Base-by-base conservation (phyloP, 306 rosid genomes). In the Morella rubra region DNA sequence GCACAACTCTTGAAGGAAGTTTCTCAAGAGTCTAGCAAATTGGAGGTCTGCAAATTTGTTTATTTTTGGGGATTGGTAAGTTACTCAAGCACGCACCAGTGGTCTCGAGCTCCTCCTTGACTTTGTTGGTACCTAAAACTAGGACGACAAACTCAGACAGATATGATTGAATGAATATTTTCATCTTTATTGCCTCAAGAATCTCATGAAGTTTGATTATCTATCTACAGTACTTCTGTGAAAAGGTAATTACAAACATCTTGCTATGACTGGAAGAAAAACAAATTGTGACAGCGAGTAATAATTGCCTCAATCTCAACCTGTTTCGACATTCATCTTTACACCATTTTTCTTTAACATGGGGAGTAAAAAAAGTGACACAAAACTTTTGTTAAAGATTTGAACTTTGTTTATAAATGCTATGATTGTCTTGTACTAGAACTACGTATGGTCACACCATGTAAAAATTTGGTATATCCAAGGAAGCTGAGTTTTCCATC, bases 391-490 rank as follows among this genome's bases (percentile, higher is more conserved):
- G 32, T 66, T 55, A 44, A 76, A 66, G 49, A 53, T 69, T 67
- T 76, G 37, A 32, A 32, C 78, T 80, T 52, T 59, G 7, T 49
- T 82, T 71, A 78, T 77, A 69, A 78, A 87, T 73, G 77, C 82
- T 75, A 86, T 74, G 89, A 84, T 52, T 76, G 90, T 90, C 97
- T 89, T 67, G 93, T 79, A 77, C 81, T 87, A 49, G 97, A 83
- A 79, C 77, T 84, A 40, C 96, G 96, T 73, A 90, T 40, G 22
- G 96, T 95, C 73, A 95, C 88, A 51, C 98, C 98, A 59, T 95
- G 98, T 84, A 95, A 88, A 82, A 87, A 92, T 87, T 88, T 95
- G 65, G 97, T 88, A 56, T 83, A 92, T 81, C 98, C 98, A 42
- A 84, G 86, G 76, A 85, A 83, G 85, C 96, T 88, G 75, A 95